phyloP scores from a whole-genome alignment of 31 red algal genomes.

The Porphyra umbilicalis region DNA sequence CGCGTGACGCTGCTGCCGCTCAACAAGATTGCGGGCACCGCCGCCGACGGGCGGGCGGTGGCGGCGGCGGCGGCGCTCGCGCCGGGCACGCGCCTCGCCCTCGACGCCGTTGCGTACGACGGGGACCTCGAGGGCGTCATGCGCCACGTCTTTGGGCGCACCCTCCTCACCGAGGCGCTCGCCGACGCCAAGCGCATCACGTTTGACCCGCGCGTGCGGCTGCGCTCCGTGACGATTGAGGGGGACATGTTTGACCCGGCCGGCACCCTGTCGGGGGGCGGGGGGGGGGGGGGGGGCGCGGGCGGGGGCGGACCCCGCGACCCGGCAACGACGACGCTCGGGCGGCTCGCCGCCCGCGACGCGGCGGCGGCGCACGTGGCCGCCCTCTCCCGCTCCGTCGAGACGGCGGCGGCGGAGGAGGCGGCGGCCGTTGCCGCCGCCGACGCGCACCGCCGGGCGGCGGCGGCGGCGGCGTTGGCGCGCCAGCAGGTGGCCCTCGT shows the following conservation, averaged over 20 bases:
- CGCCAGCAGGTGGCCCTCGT: constrained; percentile 56
- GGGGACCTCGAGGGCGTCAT: constrained; percentile 74
- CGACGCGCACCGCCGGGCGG: constrained; percentile 29
- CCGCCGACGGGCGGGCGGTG: constrained; percentile 23
- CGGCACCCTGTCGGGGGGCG: constrained; percentile 88
- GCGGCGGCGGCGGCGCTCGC: constrained; percentile 38
- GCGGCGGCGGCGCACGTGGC: not conserved
- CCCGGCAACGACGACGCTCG: not conserved
- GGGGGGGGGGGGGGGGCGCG: constrained; percentile 28
- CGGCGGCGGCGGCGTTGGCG: constrained; percentile 41
- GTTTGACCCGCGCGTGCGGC: constrained; percentile 62
- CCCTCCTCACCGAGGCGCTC: constrained; percentile 72
- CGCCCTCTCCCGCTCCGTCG: not conserved
- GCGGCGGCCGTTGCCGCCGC: not conserved
- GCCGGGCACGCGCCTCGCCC: constrained; percentile 54
- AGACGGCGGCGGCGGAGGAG: not conserved
- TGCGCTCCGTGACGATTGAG: constrained; percentile 85
- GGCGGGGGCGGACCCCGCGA: constrained; percentile 31
- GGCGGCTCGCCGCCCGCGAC: not conserved
- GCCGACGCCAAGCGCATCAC: constrained; percentile 77
- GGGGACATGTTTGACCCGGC: constrained; percentile 95
- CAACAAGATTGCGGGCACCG: constrained; percentile 80
- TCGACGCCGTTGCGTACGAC: constrained; percentile 68
- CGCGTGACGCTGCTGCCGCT: constrained; percentile 96
- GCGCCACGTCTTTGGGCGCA: constrained; percentile 91